Conservation (phyloP, 169 alveolate species). For the Sarcocystis neurona region DNA sequence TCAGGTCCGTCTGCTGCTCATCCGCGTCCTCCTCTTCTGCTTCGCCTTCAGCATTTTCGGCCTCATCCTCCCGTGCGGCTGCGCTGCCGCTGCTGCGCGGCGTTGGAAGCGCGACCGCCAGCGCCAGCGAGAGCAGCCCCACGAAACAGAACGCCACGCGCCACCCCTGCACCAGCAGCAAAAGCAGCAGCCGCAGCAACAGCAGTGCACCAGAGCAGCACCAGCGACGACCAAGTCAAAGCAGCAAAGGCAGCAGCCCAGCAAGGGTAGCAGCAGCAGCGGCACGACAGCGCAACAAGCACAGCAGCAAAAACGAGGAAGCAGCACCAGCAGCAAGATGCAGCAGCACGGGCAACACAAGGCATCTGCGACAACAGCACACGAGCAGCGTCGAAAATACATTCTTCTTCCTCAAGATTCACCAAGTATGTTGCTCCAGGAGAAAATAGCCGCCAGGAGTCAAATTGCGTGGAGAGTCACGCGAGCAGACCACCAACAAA, state of each 20-base stretch:
- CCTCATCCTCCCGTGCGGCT: too few relatives aligned
- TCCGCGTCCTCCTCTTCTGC: too few relatives aligned
- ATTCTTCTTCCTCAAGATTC: too few relatives aligned
- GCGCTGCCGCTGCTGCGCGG: slow-evolving; percentile 26
- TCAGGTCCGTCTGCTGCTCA: too few relatives aligned
- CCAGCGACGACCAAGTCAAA: not conserved
- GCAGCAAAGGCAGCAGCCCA: not conserved
- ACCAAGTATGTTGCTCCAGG: too few relatives aligned
- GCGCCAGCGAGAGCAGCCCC: slow-evolving; percentile 49
- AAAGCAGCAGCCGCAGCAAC: too few relatives aligned
- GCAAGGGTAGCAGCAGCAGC: not conserved
- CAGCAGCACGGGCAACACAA: not conserved
- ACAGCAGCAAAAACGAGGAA: not conserved
- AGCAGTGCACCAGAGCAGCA: too few relatives aligned
- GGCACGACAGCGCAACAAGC: not conserved
- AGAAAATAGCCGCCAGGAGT: too few relatives aligned
- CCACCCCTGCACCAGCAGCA: slow-evolving; percentile 67
- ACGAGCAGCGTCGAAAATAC: too few relatives aligned
- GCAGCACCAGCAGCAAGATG: not conserved
- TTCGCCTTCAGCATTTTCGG: too few relatives aligned
- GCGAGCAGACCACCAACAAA: too few relatives aligned
- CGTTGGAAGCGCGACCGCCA: slow-evolving; percentile 32
- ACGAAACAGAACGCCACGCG: slow-evolving; percentile 65
- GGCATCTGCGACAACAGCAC: not conserved
- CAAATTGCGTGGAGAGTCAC: too few relatives aligned